Evolutionary conservation across 2,329 filamentous ascomycete genomes (phyloP).

Genomic region (Hysterium pulicare): DNA sequence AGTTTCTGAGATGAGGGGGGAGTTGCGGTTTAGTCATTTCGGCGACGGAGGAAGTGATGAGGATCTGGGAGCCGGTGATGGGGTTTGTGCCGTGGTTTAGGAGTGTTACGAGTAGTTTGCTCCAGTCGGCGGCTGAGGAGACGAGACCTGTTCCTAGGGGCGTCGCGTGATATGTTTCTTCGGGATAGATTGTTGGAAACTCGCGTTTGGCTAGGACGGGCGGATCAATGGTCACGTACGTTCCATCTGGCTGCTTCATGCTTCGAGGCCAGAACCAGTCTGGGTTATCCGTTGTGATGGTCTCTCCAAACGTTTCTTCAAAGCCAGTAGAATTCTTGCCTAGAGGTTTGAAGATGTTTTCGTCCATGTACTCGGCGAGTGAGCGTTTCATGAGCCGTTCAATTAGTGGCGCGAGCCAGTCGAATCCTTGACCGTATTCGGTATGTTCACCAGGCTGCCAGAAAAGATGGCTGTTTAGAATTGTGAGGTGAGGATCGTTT

Average conservation of each 20-base stretch:
- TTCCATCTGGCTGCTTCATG: constrained; percentile 46
- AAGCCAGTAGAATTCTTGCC: constrained; percentile 12
- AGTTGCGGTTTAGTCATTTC: constrained; percentile 16
- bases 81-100: constrained; percentile 18
- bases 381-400: constrained; percentile 38
- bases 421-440: constrained; percentile 49
- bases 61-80: constrained; percentile 10
- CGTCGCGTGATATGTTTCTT: constrained; percentile 13
- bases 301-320: constrained; percentile 20
- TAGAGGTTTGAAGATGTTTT: constrained; percentile 19
- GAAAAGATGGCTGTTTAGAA: constrained; percentile 17
- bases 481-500: constrained; percentile 9
- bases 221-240: constrained; percentile 10
- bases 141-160: constrained; percentile 19
- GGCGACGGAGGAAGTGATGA: constrained; percentile 8
- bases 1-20: constrained; percentile 11
- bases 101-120: constrained; percentile 14
- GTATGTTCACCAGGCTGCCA: constrained; percentile 48
- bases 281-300: constrained; percentile 36
- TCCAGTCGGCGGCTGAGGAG: constrained; percentile 13
- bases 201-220: constrained; percentile 8
- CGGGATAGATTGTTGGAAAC: constrained; percentile 13
- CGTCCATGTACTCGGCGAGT: constrained; percentile 27
- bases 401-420: constrained; percentile 49
- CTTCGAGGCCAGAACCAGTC: constrained; percentile 50